phyloP scores from a whole-genome alignment of 192 early-diverging fungal species.

The Entomortierella parvispora region DNA sequence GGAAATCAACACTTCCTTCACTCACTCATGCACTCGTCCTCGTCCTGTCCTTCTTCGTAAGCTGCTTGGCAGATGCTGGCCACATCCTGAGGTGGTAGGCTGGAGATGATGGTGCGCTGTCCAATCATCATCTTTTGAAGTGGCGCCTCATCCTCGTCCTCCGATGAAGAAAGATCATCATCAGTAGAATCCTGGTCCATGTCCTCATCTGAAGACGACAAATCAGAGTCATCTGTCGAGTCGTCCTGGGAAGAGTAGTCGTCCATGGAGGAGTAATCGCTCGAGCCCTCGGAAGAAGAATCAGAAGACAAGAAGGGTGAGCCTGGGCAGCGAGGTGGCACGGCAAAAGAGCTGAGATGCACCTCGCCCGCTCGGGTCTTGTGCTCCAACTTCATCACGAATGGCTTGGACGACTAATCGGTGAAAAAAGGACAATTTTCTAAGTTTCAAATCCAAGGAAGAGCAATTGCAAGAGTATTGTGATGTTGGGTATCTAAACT shows the following conservation, averaged over 20 bases:
- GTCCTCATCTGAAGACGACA: slow-evolving; percentile 37
- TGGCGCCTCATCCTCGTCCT: slow-evolving; percentile 14
- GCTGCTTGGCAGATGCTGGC: slow-evolving; percentile 23
- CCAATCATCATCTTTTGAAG: slow-evolving; percentile 28
- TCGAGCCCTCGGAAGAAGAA: slow-evolving; percentile 32
- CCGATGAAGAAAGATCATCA: slow-evolving; percentile 16
- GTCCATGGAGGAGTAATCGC: slow-evolving; percentile 31
- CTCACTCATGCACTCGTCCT: slow-evolving; percentile 40
- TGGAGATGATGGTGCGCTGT: slow-evolving; percentile 26
- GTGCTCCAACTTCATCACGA: slow-evolving; percentile 51
- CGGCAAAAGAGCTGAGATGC: slow-evolving; percentile 29
- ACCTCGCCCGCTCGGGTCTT: slow-evolving; percentile 43
- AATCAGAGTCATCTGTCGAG: slow-evolving; percentile 29
- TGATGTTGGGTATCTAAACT: too few species aligned
- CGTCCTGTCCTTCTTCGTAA: slow-evolving; percentile 23
- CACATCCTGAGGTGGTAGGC: slow-evolving; percentile 28
- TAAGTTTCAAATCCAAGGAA: too few species aligned
- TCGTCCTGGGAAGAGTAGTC: slow-evolving; percentile 40
- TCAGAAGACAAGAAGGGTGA: slow-evolving; percentile 32
- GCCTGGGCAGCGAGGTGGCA: slow-evolving; percentile 38
- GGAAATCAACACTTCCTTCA: slow-evolving; percentile 3
- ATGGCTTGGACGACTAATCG: slow-evolving; percentile 41
- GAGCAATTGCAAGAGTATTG: too few species aligned
- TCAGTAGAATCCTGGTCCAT: slow-evolving; percentile 24
- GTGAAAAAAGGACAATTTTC: too few species aligned